Evolutionary conservation across 495 filamentous ascomycete species (phyloP).

Genomic region (Neurospora hispaniola): DNA sequence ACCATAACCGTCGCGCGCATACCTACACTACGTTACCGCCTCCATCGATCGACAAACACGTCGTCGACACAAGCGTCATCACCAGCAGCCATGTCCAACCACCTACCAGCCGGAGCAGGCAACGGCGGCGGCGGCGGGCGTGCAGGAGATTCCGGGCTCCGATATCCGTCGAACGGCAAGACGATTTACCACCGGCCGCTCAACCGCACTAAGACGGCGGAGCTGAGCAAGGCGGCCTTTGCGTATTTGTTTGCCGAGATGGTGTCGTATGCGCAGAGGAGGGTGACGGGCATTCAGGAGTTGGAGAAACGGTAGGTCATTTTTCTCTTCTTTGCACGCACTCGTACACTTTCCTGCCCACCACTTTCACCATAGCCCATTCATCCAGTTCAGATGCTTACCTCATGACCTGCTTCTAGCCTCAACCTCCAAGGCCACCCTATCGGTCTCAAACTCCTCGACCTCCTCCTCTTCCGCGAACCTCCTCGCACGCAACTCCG

Average conservation of each 20-base stretch:
- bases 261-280: conserved; percentile 86
- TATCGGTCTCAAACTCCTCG: conserved; percentile 85
- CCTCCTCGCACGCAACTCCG: conserved; percentile 57
- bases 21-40: not conserved
- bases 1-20: no score
- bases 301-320: conserved; percentile 71
- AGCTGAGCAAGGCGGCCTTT: conserved; percentile 86
- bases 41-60: not conserved
- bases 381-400: not conserved
- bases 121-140: not conserved
- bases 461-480: conserved; percentile 80
- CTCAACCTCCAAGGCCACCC: conserved; percentile 93
- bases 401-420: conserved; percentile 30
- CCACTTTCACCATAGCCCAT: not conserved
- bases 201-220: conserved; percentile 73
- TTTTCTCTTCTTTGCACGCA: not conserved
- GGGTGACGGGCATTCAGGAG: conserved; percentile 85
- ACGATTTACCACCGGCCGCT: conserved; percentile 96
- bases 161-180: conserved; percentile 89
- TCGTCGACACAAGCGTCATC: not conserved
- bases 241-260: conserved; percentile 95
- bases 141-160: conserved; percentile 49
- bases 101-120: conserved; percentile 2
- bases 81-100: not conserved
- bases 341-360: not conserved